Conservation (phyloP, 2,329 filamentous ascomycete genomes). For the Colletotrichum tofieldiae region DNA sequence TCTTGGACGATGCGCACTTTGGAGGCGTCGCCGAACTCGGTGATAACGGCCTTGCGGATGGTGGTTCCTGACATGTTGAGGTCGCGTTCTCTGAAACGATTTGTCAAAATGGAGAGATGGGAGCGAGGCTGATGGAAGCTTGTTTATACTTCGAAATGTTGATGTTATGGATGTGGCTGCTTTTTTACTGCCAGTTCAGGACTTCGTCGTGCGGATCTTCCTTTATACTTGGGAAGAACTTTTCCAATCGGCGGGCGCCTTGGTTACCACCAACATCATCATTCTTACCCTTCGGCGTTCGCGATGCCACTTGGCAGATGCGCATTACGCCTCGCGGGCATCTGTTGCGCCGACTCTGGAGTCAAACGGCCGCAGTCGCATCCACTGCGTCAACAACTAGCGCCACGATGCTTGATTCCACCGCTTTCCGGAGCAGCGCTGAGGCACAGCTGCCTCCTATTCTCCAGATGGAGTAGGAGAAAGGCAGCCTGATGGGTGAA, state of each 20-base stretch:
- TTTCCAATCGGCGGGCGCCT: background rate
- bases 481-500: background rate
- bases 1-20: constrained; percentile 53
- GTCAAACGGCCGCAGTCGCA: background rate
- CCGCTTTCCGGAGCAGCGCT: background rate
- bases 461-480: background rate
- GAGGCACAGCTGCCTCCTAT: too few species aligned
- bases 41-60: constrained; percentile 63
- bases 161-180: background rate
- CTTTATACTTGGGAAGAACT: background rate
- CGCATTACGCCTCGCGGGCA: constrained; percentile 2
- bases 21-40: constrained; percentile 58
- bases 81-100: too few species aligned
- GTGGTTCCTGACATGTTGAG: constrained; percentile 41
- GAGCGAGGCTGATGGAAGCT: background rate
- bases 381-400: background rate
- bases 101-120: background rate
- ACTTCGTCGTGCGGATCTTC: background rate
- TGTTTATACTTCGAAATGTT: background rate
- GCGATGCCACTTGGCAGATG: background rate
- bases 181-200: too few species aligned
- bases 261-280: background rate
- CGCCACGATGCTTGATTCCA: constrained; percentile 14
- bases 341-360: constrained; percentile 1
- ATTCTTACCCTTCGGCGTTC: background rate